A percentile compares a stretch with the other conserved stretches of the same genome.
Evolutionary conservation across 148 eudicot species (phyloP).

Genomic region (Salicornia ramosissima): DNA sequence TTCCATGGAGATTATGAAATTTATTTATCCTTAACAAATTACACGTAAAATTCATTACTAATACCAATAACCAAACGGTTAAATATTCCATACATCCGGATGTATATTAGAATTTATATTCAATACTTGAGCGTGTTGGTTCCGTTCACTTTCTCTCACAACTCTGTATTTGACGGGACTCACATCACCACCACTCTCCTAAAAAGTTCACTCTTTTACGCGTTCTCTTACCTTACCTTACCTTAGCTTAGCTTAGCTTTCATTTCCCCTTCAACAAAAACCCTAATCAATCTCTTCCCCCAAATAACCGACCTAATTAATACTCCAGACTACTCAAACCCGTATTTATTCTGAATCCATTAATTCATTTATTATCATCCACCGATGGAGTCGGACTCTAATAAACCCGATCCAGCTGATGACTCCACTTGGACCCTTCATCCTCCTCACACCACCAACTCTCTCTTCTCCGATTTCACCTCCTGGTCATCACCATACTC

Average conservation of each 20-base stretch:
- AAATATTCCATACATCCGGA: too few relatives aligned
- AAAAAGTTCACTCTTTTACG: slow-evolving; percentile 23
- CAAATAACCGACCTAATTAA: neutral
- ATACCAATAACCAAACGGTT: too few relatives aligned
- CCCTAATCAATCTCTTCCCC: slow-evolving; percentile 11
- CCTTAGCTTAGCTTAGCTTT: neutral
- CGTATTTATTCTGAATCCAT: neutral
- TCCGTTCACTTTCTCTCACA: slow-evolving; percentile 2
- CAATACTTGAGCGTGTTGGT: neutral
- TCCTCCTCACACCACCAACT: neutral
- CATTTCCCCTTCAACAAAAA: neutral
- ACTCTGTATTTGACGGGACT: slow-evolving; percentile 28
- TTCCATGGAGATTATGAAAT: too few relatives aligned
- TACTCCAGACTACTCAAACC: too few relatives aligned
- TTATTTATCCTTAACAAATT: too few relatives aligned
- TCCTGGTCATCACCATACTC: neutral
- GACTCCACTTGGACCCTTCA: slow-evolving; percentile 33
- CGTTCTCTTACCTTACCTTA: slow-evolving; percentile 9
- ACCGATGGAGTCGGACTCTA: slow-evolving; percentile 23
- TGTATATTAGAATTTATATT: too few relatives aligned
- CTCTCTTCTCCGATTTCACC: slow-evolving; percentile 39
- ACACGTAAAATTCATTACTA: too few relatives aligned
- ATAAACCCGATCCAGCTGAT: slow-evolving; percentile 25
- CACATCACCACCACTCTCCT: slow-evolving; percentile 30
- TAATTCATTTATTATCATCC: neutral